These are phyloP conservation scores for Glaciozyma martinii DNA, from an alignment of 768 basidiomycete genomes.

Conservation along the genomic window DNA sequence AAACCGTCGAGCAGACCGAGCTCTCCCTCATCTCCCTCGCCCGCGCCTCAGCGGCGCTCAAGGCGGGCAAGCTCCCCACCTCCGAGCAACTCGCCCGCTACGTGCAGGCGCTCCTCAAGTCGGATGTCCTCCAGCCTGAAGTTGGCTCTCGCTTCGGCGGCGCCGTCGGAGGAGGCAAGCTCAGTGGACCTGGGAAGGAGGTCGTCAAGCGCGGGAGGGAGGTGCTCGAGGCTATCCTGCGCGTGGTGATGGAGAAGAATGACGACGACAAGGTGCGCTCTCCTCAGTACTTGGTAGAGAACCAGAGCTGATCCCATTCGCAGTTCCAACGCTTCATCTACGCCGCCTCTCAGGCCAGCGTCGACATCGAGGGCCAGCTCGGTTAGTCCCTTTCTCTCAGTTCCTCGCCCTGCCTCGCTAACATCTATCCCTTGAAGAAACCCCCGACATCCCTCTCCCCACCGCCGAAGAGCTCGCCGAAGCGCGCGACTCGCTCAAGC, in stretches of 20 bases:
- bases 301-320: neutral
- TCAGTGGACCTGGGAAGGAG: constrained; percentile 37
- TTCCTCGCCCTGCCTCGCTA: neutral
- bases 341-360: constrained; percentile 28
- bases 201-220: constrained; percentile 38
- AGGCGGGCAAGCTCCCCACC: constrained; percentile 41
- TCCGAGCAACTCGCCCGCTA: constrained; percentile 34
- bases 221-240: constrained; percentile 37
- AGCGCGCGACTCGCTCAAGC: constrained; percentile 35
- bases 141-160: constrained; percentile 37
- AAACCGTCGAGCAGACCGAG: neutral
- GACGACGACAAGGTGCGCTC: constrained; percentile 27
- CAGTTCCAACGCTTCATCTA: constrained; percentile 41
- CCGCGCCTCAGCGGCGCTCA: constrained; percentile 36
- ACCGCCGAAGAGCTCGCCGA: constrained; percentile 32
- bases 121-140: constrained; percentile 36
- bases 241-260: constrained; percentile 42
- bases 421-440: constrained; percentile 29
- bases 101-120: constrained; percentile 35
- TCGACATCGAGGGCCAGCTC: constrained; percentile 39
- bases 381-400: neutral
- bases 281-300: neutral
- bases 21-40: constrained; percentile 26
- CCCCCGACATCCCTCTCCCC: constrained; percentile 37
- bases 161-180: constrained; percentile 29